Percentiles rank a stretch among this genome's conserved stretches.
phyloP scores from a whole-genome alignment of 163 green algal species.

The Coccomyxa subellipsoidea region DNA sequence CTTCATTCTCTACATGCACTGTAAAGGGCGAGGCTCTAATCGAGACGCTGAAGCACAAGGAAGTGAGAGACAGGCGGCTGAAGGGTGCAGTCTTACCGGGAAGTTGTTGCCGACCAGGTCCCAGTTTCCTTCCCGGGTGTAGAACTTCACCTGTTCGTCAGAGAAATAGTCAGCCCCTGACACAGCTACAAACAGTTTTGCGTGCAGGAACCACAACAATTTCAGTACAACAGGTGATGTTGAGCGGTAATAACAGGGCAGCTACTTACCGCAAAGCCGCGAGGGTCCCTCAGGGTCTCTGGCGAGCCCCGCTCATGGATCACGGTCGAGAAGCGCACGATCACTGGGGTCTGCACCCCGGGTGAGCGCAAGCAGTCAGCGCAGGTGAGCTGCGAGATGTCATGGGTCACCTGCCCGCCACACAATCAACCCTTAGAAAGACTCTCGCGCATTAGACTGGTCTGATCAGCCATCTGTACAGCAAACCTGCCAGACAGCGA shows the following conservation, averaged over 20 bases:
- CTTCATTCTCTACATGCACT: too few relatives aligned
- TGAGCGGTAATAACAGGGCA: background rate
- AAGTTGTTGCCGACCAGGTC: conserved; percentile 82
- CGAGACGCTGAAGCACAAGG: too few relatives aligned
- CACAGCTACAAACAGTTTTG: too few relatives aligned
- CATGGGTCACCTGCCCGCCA: conserved; percentile 80
- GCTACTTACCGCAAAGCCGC: conserved; percentile 83
- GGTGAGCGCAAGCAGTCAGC: conserved; percentile 87
- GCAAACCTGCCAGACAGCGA: background rate
- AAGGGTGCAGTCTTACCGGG: too few relatives aligned
- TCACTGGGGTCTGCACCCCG: conserved; percentile 88
- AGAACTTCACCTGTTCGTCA: conserved; percentile 77
- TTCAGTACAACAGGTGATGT: background rate
- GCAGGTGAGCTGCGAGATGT: conserved; percentile 88
- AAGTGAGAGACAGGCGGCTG: too few relatives aligned
- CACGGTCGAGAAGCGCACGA: conserved; percentile 93
- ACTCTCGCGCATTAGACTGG: too few relatives aligned
- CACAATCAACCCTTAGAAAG: too few relatives aligned
- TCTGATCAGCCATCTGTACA: too few relatives aligned
- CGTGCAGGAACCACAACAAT: background rate
- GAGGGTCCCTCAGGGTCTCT: conserved; percentile 89
- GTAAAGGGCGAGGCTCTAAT: too few relatives aligned
- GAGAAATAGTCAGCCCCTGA: too few relatives aligned
- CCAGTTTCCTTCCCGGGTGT: conserved; percentile 92
- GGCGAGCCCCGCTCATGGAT: conserved; percentile 86